A percentile compares a stretch with the other conserved stretches of the same genome.
Evolutionary conservation across 768 basidiomycete species (phyloP).

Genomic region (Boletellus ananiceps): DNA sequence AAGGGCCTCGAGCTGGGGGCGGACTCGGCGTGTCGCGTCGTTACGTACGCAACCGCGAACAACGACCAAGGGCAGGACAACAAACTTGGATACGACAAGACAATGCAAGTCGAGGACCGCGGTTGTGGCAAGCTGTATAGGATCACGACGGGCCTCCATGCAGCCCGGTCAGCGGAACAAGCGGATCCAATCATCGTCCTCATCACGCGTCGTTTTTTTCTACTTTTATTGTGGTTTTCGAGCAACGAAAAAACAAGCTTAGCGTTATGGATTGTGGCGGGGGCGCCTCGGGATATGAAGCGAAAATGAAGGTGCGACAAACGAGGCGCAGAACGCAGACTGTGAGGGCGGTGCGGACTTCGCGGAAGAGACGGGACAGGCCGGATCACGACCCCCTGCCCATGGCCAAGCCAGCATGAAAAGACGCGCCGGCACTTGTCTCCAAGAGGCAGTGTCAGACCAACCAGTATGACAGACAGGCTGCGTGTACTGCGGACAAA

Average conservation of each 20-base stretch:
- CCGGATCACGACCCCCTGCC: constrained; percentile 18
- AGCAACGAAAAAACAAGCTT: background rate
- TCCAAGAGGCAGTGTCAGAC: too few species aligned
- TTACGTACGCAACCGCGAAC: constrained; percentile 25
- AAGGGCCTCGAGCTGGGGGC: background rate
- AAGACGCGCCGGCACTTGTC: too few species aligned
- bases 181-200: constrained; percentile 2
- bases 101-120: constrained; percentile 2
- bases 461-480: too few species aligned
- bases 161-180: constrained; percentile 17
- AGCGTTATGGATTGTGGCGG: constrained; percentile 1
- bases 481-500: too few species aligned
- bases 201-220: too few species aligned
- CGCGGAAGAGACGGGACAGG: constrained; percentile 12
- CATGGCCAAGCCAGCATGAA: too few species aligned
- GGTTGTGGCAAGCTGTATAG: constrained; percentile 14
- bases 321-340: background rate
- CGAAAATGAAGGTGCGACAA: background rate
- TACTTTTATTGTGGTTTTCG: too few species aligned
- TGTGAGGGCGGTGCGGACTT: background rate
- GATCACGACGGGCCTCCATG: constrained; percentile 21
- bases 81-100: background rate
- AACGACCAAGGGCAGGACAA: constrained; percentile 10
- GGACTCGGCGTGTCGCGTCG: constrained; percentile 20
- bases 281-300: background rate